Conservation (phyloP, 2,329 filamentous ascomycete genomes). For the Aspergillus eucalypticola region DNA sequence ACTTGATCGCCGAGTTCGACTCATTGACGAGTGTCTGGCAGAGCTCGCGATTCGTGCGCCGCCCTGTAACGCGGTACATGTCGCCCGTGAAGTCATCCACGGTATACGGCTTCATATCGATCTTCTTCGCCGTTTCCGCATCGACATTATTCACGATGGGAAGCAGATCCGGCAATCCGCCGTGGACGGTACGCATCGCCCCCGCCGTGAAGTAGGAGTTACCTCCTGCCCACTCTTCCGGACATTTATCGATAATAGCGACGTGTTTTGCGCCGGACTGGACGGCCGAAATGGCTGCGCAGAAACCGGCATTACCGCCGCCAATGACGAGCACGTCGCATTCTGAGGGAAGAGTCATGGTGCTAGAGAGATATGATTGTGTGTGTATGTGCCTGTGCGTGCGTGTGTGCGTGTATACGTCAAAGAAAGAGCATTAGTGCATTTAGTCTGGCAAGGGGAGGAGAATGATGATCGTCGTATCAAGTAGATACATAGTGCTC, state of each 20-base stretch:
- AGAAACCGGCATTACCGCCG: slow-evolving; percentile 65
- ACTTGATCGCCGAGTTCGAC: slow-evolving; percentile 54
- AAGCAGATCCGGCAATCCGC: slow-evolving; percentile 58
- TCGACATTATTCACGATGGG: slow-evolving; percentile 63
- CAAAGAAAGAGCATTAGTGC: too few species aligned
- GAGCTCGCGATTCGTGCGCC: slow-evolving; percentile 55
- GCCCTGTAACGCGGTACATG: slow-evolving; percentile 57
- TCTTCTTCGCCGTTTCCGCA: slow-evolving; percentile 46
- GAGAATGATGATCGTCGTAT: too few species aligned
- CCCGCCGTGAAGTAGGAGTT: slow-evolving; percentile 68
- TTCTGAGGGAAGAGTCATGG: not conserved
- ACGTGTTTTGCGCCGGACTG: slow-evolving; percentile 42
- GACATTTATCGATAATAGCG: slow-evolving; percentile 62
- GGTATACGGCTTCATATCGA: slow-evolving; percentile 62
- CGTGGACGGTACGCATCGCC: slow-evolving; percentile 60
- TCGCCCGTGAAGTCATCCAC: slow-evolving; percentile 57
- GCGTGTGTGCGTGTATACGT: too few species aligned
- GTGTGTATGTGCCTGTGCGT: too few species aligned
- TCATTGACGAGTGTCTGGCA: slow-evolving; percentile 53
- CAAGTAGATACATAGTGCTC: not conserved
- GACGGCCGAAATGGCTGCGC: slow-evolving; percentile 58
- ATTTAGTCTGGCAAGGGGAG: too few species aligned
- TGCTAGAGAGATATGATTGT: not conserved
- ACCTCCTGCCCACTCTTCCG: slow-evolving; percentile 60
- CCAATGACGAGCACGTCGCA: slow-evolving; percentile 56